Conservation (phyloP, 768 basidiomycete species). For the Hirschioporus abietinus region DNA sequence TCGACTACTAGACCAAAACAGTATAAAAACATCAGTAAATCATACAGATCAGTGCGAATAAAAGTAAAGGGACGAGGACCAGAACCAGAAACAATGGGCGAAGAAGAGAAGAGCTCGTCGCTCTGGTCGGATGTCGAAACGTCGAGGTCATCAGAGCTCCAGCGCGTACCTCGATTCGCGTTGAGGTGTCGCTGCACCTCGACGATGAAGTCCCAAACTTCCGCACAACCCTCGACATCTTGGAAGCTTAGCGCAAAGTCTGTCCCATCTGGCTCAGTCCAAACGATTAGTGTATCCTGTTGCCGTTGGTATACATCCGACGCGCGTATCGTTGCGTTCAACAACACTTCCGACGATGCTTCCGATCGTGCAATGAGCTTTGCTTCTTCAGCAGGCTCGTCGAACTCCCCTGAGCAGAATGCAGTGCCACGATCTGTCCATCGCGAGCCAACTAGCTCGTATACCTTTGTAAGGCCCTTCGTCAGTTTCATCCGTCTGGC, state of each 20-base stretch:
- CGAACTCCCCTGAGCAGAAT: slow-evolving; percentile 87
- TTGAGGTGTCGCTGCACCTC: slow-evolving; percentile 88
- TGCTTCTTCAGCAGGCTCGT: slow-evolving; percentile 70
- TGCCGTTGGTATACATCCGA: slow-evolving; percentile 85
- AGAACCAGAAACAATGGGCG: slow-evolving; percentile 2
- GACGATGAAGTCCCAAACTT: slow-evolving; percentile 96
- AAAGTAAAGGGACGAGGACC: slow-evolving; percentile 11
- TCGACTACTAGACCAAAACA: slow-evolving; percentile 29
- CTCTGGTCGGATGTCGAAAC: not conserved
- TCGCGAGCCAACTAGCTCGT: slow-evolving; percentile 83
- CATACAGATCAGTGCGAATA: slow-evolving; percentile 5
- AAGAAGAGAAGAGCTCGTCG: slow-evolving; percentile 16
- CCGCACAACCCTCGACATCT: slow-evolving; percentile 89
- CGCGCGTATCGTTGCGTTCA: slow-evolving; percentile 74
- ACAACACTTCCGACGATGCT: slow-evolving; percentile 63
- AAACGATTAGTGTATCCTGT: slow-evolving; percentile 96
- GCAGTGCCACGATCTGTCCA: slow-evolving; percentile 99
- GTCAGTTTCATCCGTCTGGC: slow-evolving; percentile 1
- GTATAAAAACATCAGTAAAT: slow-evolving; percentile 15
- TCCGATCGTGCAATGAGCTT: slow-evolving; percentile 83
- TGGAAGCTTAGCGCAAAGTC: slow-evolving; percentile 98
- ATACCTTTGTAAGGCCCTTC: slow-evolving; percentile 54
- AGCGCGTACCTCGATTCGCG: slow-evolving; percentile 44
- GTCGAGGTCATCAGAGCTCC: slow-evolving; percentile 3
- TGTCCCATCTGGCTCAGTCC: slow-evolving; percentile 93